Base-by-base conservation (phyloP, 768 basidiomycete genomes). In the Cystofilobasidium ferigula region DNA sequence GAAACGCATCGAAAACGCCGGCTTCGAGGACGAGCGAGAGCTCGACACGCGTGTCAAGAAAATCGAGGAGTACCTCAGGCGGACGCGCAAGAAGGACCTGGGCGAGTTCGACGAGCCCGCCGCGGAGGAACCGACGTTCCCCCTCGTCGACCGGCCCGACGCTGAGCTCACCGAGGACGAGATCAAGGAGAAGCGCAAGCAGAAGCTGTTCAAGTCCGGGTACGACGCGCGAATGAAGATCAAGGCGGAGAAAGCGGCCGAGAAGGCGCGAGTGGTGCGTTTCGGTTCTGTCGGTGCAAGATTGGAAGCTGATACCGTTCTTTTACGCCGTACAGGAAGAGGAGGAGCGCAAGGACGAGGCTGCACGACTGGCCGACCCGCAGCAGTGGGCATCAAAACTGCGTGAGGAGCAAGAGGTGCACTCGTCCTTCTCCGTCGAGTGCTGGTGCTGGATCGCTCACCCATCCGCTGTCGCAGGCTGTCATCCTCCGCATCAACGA, bases 171-270 rank as follows among this genome's bases (percentile, higher is more conserved):
- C 89, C 71, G 93, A 98, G 72, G 92, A 94, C 45, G 82, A 85
- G 30, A 74, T 97, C 40, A 97, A 89, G 74, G 95, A 99, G 76
- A 99, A 98, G 79, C 85, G 85, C 72, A 88, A 86, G 72, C 95
- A 99, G 74, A 87, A 85, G 70, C 80, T 98, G 36, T 78, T 93
- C 78, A 98, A 95, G 75, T 90, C 92, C 0, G 89, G 89, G 0
- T 92, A 86, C 74, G 94, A 98, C 65, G 90, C 93, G 0, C 85
- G 95, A 26, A 83, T 84, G 38, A 85, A 89, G 1, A 83, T 84
- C 0, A 83, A 87, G 71, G 84, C 84, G 34, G 94, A 97, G 76
- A 95, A 95, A 71, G 87, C 89, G 71, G 83, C 84, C 16, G 91
- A 92, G 73, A 82, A 81, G 53, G 86, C 86, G 68, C 59, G 75